phyloP scores from a whole-genome alignment of 192 early-diverging fungal genomes.

The Coemansia furcata region DNA sequence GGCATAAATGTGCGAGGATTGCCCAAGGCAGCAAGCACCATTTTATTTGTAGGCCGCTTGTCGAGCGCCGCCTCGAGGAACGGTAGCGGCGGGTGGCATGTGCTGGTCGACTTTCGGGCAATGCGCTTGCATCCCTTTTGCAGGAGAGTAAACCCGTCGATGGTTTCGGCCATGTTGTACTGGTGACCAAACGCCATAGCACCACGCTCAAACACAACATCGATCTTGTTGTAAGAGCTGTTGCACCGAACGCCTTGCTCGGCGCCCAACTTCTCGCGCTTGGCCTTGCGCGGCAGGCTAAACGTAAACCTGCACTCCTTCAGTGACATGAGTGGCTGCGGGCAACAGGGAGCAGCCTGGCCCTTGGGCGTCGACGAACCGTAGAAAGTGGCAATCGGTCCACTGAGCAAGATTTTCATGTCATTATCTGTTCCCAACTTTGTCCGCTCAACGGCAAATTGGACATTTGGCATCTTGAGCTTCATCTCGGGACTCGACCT shows the following conservation, averaged over 20 bases:
- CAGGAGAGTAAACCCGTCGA: conserved; percentile 48
- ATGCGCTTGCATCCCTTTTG: conserved; percentile 54
- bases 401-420: conserved; percentile 18
- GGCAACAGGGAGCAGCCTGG: conserved; percentile 7
- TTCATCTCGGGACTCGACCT: conserved; percentile 33
- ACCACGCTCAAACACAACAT: conserved; percentile 44
- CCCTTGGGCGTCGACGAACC: conserved; percentile 38
- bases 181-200: conserved; percentile 43
- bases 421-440: conserved; percentile 22
- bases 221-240: conserved; percentile 37
- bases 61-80: conserved; percentile 13
- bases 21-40: conserved; percentile 29
- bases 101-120: conserved; percentile 35
- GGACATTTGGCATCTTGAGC: conserved; percentile 34
- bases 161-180: conserved; percentile 54
- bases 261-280: conserved; percentile 27
- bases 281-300: conserved; percentile 30
- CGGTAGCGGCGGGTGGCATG: conserved; percentile 34
- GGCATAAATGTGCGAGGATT: conserved; percentile 40
- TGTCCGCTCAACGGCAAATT: conserved; percentile 30
- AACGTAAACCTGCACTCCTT: conserved; percentile 25
- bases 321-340: conserved; percentile 42
- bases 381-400: conserved; percentile 42
- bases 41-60: conserved; percentile 18
- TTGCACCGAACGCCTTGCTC: conserved; percentile 46